Evolutionary conservation across 352 stramenopile species (phyloP).

Genomic region (Phytophthora podocarpi): DNA sequence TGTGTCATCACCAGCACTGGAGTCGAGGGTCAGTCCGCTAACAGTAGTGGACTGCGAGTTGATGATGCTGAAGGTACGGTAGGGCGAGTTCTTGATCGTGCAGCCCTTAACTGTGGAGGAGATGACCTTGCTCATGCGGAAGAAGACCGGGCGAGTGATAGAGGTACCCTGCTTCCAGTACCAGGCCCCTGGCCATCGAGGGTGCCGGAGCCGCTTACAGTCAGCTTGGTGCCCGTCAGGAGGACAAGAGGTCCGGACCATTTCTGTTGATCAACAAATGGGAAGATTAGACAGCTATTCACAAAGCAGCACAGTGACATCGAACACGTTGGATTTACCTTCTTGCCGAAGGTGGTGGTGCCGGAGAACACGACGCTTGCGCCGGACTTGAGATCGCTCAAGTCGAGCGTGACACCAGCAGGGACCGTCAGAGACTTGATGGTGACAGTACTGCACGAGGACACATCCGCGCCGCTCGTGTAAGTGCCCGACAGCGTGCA

Average conservation of each 20-base stretch:
- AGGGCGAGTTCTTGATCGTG: too few species aligned
- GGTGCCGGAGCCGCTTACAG: slow-evolving; percentile 31
- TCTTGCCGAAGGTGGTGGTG: slow-evolving; percentile 42
- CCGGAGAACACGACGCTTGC: slow-evolving; percentile 40
- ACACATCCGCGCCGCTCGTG: slow-evolving; percentile 29
- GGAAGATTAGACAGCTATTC: too few species aligned
- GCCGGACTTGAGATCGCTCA: slow-evolving; percentile 34
- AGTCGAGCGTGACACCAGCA: slow-evolving; percentile 41
- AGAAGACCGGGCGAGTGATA: too few species aligned
- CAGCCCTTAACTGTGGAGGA: too few species aligned
- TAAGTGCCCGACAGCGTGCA: slow-evolving; percentile 44
- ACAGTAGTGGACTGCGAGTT: slow-evolving; percentile 29
- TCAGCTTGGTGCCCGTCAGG: slow-evolving; percentile 31
- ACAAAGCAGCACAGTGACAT: too few species aligned
- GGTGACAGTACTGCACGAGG: slow-evolving; percentile 29
- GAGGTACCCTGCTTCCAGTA: too few species aligned
- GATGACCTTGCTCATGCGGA: slow-evolving; percentile 33
- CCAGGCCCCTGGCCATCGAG: slow-evolving; percentile 44
- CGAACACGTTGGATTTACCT: too few species aligned
- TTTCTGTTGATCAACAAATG: too few species aligned
- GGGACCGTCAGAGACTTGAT: slow-evolving; percentile 36
- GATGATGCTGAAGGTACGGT: too few species aligned
- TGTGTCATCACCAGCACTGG: slow-evolving; percentile 13
- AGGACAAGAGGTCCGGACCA: slow-evolving; percentile 42
- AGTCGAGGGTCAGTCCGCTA: slow-evolving; percentile 21